phyloP scores from a whole-genome alignment of 768 basidiomycete species.

The Leucosporidium scottii region DNA sequence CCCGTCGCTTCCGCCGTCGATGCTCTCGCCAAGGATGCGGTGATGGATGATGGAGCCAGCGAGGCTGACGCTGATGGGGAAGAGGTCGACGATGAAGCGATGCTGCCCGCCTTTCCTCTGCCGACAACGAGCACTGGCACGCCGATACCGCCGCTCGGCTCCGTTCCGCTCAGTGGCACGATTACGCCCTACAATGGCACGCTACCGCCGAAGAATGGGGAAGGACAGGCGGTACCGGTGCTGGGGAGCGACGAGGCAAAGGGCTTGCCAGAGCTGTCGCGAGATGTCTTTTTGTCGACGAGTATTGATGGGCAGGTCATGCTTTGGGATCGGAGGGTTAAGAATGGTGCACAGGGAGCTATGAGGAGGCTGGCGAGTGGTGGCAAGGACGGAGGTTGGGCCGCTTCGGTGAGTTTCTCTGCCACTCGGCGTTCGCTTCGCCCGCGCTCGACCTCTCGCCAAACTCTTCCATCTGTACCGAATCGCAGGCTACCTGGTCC shows the following conservation, averaged over 20 bases:
- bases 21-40: background rate
- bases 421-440: background rate
- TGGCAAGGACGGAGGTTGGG: constrained; percentile 68
- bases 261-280: constrained; percentile 53
- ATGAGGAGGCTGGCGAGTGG: constrained; percentile 44
- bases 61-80: constrained; percentile 14
- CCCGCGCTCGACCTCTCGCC: background rate
- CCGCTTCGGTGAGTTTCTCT: constrained; percentile 65
- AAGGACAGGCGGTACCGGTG: constrained; percentile 1
- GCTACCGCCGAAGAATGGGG: background rate
- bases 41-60: background rate
- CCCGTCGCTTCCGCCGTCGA: background rate
- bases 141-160: too few species aligned
- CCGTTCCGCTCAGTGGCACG: background rate
- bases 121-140: constrained; percentile 6
- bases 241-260: background rate
- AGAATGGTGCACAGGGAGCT: background rate
- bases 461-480: too few species aligned
- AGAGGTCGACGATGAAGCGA: constrained; percentile 29
- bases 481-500: constrained; percentile 84
- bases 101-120: background rate
- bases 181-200: background rate
- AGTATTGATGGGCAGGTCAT: constrained; percentile 87
- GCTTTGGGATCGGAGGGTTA: constrained; percentile 75
- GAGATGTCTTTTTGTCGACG: constrained; percentile 78